Conservation (phyloP, 306 rosid species). For the Prunus armeniaca region DNA sequence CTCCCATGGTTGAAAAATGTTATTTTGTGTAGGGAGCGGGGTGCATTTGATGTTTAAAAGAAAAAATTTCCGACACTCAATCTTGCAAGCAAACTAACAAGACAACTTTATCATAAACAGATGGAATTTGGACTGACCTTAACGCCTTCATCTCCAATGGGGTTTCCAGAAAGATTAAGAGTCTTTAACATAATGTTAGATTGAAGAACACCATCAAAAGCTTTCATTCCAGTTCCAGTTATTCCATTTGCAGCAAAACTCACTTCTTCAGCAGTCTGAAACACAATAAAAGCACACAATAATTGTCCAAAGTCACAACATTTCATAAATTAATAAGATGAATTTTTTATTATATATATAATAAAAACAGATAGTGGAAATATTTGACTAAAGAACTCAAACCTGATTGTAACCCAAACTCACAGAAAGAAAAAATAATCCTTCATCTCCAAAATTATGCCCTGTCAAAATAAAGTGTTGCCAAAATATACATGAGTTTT, state of each 20-base stretch:
- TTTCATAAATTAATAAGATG: neutral
- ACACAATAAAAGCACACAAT: constrained; percentile 12
- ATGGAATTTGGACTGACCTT: constrained; percentile 50
- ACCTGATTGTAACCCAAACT: constrained; percentile 93
- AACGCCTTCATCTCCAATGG: constrained; percentile 91
- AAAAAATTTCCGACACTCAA: neutral
- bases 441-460: constrained; percentile 95
- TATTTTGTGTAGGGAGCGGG: too few relatives aligned
- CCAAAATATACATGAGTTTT: neutral
- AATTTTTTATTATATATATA: neutral
- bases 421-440: constrained; percentile 83
- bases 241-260: constrained; percentile 97
- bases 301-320: neutral
- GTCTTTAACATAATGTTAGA: constrained; percentile 72
- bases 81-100: neutral
- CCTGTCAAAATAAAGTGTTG: constrained; percentile 39
- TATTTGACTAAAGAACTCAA: constrained; percentile 12
- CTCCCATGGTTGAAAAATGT: neutral
- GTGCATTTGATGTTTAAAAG: neutral
- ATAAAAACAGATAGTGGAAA: constrained; percentile 19
- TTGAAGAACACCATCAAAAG: constrained; percentile 96
- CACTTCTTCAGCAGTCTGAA: constrained; percentile 85
- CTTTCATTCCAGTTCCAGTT: constrained; percentile 84
- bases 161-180: constrained; percentile 95
- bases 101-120: neutral